A percentile compares a stretch with the other conserved stretches of the same genome.
These are phyloP conservation scores for Cutaneotrichosporon sp. DNA, from an alignment of 1,284 basidiomycete species.

Conservation along the genomic window DNA sequence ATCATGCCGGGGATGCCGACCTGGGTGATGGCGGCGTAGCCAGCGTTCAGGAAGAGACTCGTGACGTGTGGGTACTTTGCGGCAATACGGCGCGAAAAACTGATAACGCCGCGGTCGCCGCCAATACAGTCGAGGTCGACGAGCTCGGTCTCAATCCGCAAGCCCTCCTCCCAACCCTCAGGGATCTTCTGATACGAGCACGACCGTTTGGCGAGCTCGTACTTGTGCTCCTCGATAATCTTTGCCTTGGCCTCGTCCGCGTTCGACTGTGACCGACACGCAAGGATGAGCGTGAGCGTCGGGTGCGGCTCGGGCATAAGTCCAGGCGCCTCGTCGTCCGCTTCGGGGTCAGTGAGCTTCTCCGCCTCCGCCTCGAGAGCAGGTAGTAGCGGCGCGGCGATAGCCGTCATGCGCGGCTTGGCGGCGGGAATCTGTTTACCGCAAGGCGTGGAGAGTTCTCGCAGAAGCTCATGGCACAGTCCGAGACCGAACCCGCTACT, in stretches of 20 bases:
- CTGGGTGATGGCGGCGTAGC: slow-evolving; percentile 56
- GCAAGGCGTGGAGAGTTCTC: slow-evolving; percentile 55
- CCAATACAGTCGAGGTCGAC: slow-evolving; percentile 59
- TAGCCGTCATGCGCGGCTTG: slow-evolving; percentile 26
- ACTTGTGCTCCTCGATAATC: slow-evolving; percentile 56
- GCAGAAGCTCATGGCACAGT: slow-evolving; percentile 72
- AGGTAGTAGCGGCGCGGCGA: slow-evolving; percentile 18
- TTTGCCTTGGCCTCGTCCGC: slow-evolving; percentile 60
- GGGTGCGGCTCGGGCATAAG: slow-evolving; percentile 38
- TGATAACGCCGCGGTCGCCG: slow-evolving; percentile 58
- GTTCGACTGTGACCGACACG: slow-evolving; percentile 64
- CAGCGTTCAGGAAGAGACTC: slow-evolving; percentile 76
- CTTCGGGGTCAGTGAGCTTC: not conserved
- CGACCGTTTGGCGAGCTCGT: slow-evolving; percentile 50
- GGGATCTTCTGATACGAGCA: slow-evolving; percentile 37
- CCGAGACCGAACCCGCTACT: slow-evolving; percentile 76
- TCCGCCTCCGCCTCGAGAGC: not conserved
- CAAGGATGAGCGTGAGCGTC: slow-evolving; percentile 72
- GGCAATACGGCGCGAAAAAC: slow-evolving; percentile 58
- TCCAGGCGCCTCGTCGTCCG: not conserved
- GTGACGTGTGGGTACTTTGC: slow-evolving; percentile 60
- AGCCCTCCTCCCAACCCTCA: slow-evolving; percentile 57
- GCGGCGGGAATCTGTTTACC: slow-evolving; percentile 26
- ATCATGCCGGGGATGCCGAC: slow-evolving; percentile 57
- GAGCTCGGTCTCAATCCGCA: slow-evolving; percentile 59